Evolutionary conservation across 371 early-diverging fungal species (phyloP).

Genomic region (Mortierella sp.): DNA sequence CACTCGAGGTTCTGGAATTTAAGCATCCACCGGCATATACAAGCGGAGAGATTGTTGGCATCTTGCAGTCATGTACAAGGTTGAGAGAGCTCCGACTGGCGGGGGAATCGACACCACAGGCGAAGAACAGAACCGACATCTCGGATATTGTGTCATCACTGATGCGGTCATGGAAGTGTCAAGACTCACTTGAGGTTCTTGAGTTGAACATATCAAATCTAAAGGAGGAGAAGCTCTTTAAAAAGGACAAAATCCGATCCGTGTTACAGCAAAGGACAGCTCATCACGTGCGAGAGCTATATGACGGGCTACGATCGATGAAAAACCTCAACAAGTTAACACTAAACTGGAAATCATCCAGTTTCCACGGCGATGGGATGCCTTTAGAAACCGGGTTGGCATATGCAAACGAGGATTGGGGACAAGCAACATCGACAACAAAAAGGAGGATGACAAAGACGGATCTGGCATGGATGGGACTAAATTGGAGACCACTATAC

Average conservation of each 20-base stretch:
- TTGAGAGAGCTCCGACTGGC: not conserved
- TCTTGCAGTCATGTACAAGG: not conserved
- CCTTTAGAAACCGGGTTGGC: not conserved
- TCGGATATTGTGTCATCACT: not conserved
- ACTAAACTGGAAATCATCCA: not conserved
- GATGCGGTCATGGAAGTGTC: not conserved
- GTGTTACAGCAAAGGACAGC: not conserved
- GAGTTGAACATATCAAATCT: not conserved
- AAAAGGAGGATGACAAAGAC: not conserved
- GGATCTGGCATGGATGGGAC: not conserved
- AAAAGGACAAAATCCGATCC: not conserved
- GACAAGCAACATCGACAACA: not conserved
- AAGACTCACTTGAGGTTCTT: not conserved
- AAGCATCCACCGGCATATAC: not conserved
- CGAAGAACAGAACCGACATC: not conserved
- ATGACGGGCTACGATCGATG: not conserved
- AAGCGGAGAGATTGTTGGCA: not conserved
- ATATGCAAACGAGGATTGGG: not conserved
- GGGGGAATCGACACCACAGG: not conserved
- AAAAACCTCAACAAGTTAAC: not conserved
- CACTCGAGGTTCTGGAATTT: not conserved
- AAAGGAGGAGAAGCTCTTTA: not conserved
- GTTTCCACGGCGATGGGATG: conserved; percentile 3
- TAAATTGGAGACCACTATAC: not conserved
- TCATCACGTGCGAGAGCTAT: not conserved